Evolutionary conservation across 495 filamentous ascomycete species (phyloP), one percentile per base, ranked within the genome.

Genomic region (Lindgomyces ingoldianus): DNA sequence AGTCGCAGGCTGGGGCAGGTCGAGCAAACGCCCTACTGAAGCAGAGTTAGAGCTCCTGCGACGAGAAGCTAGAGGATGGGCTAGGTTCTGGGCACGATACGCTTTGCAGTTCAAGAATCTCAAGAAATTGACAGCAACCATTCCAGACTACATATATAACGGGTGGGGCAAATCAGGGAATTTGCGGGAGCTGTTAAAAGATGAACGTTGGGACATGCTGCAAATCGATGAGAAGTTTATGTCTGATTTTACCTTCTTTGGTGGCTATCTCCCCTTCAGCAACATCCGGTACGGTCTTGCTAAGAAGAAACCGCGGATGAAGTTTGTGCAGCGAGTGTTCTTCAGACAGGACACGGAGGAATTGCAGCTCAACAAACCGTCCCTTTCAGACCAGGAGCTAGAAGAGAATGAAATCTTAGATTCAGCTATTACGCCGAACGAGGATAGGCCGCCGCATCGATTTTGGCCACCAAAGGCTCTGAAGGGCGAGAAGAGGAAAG

Each of bases 311-410:
- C 57, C 61, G 6, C 56, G 55, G 14, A 60, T 61, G 56, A 69
- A 57, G 42, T 69, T 69, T 45, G 60, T 69, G n/a, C 56, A 69
- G 56, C 55, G 57, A 12, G 60, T 64, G 26, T 64, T 69, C 56
- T 69, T 64, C 51, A 52, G 66, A 18, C 25, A 61, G 39, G 57
- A 69, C 24, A 14, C 25, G 0, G 30, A 41, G 16, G 21, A 26
- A 4, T 46, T 69, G 26, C 14, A 41, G 1, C 48, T 69, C 26
- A 21, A 22, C 14, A 27, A 42, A 6, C 42, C 48, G 8, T 3
- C n/a, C 6, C 12, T 64, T 16, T 49, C 60, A 16, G 66, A 64
- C 11, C 26, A 59, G 25, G 50, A 64, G 49, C 22, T 22, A 6
- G 55, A 69, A 14, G 61, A 64, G 25, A 39, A 55, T 8, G 45